These are phyloP conservation scores for Powellomyces hirtus DNA, from an alignment of 192 early-diverging fungal genomes.

Conservation along the genomic window DNA sequence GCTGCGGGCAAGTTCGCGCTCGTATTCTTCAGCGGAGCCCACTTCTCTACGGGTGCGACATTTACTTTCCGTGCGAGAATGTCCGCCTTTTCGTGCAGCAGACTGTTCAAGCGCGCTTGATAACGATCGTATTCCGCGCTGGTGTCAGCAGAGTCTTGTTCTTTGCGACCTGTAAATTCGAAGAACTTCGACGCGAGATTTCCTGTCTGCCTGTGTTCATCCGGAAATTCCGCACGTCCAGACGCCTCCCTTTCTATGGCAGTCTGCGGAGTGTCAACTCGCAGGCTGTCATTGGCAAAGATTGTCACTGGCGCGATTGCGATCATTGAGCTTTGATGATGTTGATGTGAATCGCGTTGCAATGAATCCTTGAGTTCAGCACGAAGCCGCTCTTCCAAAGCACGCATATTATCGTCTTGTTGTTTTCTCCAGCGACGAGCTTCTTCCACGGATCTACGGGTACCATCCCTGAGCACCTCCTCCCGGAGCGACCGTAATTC, in stretches of 20 bases:
- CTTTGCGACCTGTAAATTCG: no score
- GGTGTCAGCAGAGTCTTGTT: no score
- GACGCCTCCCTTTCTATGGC: neutral
- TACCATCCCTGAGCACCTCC: neutral
- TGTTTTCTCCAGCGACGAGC: neutral
- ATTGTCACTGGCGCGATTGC: no score
- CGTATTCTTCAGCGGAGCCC: neutral
- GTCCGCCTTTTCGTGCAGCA: no score
- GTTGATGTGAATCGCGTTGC: no score
- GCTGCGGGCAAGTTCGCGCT: neutral
- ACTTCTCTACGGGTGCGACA: no score
- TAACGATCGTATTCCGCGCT: no score
- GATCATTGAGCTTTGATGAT: no score
- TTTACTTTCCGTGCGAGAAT: no score
- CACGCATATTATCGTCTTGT: conserved; percentile 9
- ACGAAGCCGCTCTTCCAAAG: neutral
- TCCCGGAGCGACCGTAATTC: conserved; percentile 1
- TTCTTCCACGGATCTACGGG: neutral
- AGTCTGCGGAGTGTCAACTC: neutral
- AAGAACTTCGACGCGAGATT: no score
- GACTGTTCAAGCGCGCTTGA: no score
- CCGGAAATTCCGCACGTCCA: neutral
- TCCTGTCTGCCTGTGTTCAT: neutral
- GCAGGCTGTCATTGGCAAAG: neutral
- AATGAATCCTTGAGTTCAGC: neutral